Percentiles rank a stretch among this genome's conserved stretches.
Conservation (phyloP, 345 rosid species). For the Eucalyptus melliodora region DNA sequence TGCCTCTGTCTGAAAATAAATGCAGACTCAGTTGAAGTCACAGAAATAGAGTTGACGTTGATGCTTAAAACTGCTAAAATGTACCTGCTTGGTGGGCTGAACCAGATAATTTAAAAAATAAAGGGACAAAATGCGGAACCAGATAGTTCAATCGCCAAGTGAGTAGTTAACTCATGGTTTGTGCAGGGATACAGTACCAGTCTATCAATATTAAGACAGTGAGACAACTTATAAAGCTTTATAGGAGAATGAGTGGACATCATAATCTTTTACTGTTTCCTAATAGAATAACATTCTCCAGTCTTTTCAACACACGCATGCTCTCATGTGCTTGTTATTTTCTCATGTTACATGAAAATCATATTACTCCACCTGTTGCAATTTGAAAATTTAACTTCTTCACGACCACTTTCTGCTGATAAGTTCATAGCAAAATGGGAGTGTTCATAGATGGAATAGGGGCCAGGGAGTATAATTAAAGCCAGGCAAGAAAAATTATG, state of each 20-base stretch:
- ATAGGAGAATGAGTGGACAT: background rate
- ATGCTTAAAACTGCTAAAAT: background rate
- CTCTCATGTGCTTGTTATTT: background rate
- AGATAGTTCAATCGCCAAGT: background rate
- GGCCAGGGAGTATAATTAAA: background rate
- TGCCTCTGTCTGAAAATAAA: background rate
- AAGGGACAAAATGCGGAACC: background rate
- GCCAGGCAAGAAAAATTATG: fast-evolving
- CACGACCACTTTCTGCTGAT: background rate
- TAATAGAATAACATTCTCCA: background rate
- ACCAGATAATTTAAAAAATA: background rate
- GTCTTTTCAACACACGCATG: background rate
- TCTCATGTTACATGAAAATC: background rate
- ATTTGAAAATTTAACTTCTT: background rate
- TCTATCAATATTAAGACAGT: background rate
- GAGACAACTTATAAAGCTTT: background rate
- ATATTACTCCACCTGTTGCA: background rate
- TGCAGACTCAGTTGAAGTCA: background rate
- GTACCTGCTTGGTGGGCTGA: background rate
- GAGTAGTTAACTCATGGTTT: background rate
- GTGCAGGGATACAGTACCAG: background rate
- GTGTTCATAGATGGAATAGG: background rate
- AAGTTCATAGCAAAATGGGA: background rate
- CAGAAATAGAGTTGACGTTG: background rate
- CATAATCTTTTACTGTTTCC: background rate